Evolutionary conservation across 2,329 filamentous ascomycete species (phyloP), one percentile per base, ranked within the genome.

Genomic region (Podosphaera fusca): DNA sequence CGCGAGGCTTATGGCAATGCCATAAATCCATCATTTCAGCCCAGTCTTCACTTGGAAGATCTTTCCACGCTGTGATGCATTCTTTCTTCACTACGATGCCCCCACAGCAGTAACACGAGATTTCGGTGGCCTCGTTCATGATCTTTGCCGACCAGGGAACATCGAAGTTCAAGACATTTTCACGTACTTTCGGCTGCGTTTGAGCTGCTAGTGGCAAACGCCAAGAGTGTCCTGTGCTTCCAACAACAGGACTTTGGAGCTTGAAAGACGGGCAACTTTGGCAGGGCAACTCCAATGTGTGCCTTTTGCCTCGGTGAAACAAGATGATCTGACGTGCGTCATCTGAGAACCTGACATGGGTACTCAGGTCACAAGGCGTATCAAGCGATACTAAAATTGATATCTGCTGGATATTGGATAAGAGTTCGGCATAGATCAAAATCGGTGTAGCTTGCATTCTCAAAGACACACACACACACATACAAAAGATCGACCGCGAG

Each of bases 11-110:
- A 69, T 98, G 92, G 66, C 92, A 98, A 69, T 98, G 94, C 92
- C 92, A 98, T 63, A 98, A 94, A 69, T 98, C 94, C 92, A 98
- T 98, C 89, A 98, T 94, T 71, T 98, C 92, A 0, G 92, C 94
- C 92, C 92, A 98, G 65, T 95, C 90, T 64, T 94, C 88, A 66
- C 88, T 95, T 0, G 92, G 92, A 21, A 98, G 72, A 66, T 98
- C 88, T 70, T 90, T 95, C 90, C 92, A 98, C 42, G 71, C 69
- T 45, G 69, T 70, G 6, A 79, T 71, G 2, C 55, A 62, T 6
- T 67, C 70, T 2, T 14, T 65, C 58, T 50, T 61, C 55, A 67
- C 73, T 75, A 60, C 62, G 56, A 58, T 73, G 69, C 63, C 74
- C 75, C 34, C 61, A 57, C 63, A 84, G 65, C 14, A 66, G 58